phyloP scores from a whole-genome alignment of 2,329 filamentous ascomycete genomes.

The Colletotrichum musae region DNA sequence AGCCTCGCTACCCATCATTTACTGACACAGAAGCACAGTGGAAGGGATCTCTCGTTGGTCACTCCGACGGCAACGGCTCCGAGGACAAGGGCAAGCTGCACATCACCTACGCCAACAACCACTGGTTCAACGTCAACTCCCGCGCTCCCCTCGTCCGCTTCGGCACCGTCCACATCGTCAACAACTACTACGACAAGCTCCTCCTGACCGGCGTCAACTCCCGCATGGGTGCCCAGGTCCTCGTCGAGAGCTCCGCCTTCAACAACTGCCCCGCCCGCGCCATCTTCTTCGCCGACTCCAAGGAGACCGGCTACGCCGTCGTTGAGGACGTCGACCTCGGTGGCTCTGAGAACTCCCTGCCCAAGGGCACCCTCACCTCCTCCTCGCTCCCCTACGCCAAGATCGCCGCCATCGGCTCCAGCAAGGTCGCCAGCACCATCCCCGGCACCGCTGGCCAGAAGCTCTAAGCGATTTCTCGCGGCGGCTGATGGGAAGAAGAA shows the following conservation, averaged over 20 bases:
- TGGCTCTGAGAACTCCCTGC: constrained; percentile 61
- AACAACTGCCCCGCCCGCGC: constrained; percentile 51
- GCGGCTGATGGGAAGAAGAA: background rate
- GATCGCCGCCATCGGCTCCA: constrained; percentile 57
- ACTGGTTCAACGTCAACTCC: constrained; percentile 73
- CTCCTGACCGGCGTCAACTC: constrained; percentile 66
- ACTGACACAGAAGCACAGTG: constrained; percentile 55
- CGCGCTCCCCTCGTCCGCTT: constrained; percentile 73
- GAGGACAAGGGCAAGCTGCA: constrained; percentile 72
- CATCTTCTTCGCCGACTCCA: constrained; percentile 54
- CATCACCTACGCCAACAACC: constrained; percentile 74
- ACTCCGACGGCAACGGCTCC: constrained; percentile 70
- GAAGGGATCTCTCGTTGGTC: constrained; percentile 73
- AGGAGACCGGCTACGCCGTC: constrained; percentile 55
- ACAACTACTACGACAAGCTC: constrained; percentile 61
- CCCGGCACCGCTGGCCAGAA: constrained; percentile 52
- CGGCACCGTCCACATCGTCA: constrained; percentile 69
- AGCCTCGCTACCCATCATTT: accelerated
- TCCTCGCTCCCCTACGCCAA: constrained; percentile 64
- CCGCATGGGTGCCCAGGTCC: constrained; percentile 65
- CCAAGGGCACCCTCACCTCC: constrained; percentile 60
- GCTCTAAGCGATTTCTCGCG: constrained; percentile 35
- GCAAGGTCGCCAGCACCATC: constrained; percentile 58
- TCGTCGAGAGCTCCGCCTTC: constrained; percentile 68
- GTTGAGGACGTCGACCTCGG: constrained; percentile 57